A percentile compares a stretch with the other conserved stretches of the same genome.
Conservation (phyloP, 2,329 filamentous ascomycete species). For the Helicocarpus griseus region DNA sequence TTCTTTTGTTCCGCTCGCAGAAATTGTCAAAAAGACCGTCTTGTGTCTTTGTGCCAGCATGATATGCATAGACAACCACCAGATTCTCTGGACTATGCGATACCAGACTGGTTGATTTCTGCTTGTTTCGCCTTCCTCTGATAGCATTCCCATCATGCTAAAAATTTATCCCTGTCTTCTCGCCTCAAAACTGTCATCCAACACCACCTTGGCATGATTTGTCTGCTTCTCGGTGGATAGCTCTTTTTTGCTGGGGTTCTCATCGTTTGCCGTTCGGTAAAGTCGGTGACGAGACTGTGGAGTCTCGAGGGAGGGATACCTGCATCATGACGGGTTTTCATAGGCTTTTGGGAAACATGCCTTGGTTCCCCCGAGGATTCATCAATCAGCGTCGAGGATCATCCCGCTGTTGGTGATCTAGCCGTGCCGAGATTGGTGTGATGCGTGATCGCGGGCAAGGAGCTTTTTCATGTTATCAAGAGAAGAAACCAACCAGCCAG, state of each 20-base stretch:
- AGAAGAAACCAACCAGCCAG: background rate
- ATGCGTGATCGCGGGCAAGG: background rate
- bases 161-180: background rate
- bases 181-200: background rate
- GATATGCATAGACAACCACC: slow-evolving; percentile 2
- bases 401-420: background rate
- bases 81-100: background rate
- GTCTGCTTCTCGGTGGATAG: background rate
- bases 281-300: background rate
- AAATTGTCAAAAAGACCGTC: background rate
- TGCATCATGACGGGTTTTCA: background rate
- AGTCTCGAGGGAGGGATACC: background rate
- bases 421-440: background rate
- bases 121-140: background rate
- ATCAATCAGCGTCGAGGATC: background rate
- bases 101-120: background rate
- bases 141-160: background rate
- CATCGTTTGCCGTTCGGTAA: background rate
- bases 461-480: background rate
- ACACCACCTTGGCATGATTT: background rate
- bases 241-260: no score
- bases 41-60: slow-evolving; percentile 4
- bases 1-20: background rate
- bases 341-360: background rate
- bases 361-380: no score